Conservation (phyloP, 2,329 filamentous ascomycete genomes). For the Neofusicoccum sp. region DNA sequence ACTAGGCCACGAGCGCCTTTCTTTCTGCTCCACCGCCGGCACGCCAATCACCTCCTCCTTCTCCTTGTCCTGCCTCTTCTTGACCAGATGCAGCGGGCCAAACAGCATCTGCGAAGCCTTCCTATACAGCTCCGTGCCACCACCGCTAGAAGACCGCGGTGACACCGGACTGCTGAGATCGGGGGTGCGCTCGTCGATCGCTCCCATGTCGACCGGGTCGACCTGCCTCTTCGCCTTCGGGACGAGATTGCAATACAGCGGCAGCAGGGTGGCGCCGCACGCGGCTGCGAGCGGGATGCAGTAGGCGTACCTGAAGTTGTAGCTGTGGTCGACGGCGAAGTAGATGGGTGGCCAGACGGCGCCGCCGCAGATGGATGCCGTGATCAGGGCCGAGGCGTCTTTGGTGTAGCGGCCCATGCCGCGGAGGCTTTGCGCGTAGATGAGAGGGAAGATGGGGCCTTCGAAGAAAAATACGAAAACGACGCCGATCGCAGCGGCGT, state of each 20-base stretch:
- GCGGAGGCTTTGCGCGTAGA: conserved; percentile 58
- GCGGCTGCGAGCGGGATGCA: conserved; percentile 55
- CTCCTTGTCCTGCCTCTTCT: background rate
- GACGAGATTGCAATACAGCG: conserved; percentile 53
- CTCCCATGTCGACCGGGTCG: conserved; percentile 42
- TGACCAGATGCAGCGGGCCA: background rate
- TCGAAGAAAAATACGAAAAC: conserved; percentile 59
- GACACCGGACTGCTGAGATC: too few relatives aligned
- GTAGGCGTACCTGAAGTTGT: conserved; percentile 49
- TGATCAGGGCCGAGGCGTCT: conserved; percentile 53
- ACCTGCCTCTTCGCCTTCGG: conserved; percentile 50
- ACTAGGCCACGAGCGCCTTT: conserved; percentile 3
- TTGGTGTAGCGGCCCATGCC: conserved; percentile 60
- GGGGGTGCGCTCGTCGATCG: background rate
- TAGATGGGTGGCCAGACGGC: conserved; percentile 57
- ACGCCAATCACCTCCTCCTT: background rate
- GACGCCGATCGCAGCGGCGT: conserved; percentile 46
- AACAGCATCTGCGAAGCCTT: background rate
- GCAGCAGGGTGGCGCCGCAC: conserved; percentile 51
- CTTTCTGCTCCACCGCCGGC: conserved; percentile 4
- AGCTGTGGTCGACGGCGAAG: conserved; percentile 42
- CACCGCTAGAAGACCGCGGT: too few relatives aligned
- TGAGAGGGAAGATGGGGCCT: conserved; percentile 58
- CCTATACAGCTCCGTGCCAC: background rate
- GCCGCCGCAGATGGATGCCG: conserved; percentile 55